Conservation (phyloP, 805 yeast genomes). For the Starmerella apicola region DNA sequence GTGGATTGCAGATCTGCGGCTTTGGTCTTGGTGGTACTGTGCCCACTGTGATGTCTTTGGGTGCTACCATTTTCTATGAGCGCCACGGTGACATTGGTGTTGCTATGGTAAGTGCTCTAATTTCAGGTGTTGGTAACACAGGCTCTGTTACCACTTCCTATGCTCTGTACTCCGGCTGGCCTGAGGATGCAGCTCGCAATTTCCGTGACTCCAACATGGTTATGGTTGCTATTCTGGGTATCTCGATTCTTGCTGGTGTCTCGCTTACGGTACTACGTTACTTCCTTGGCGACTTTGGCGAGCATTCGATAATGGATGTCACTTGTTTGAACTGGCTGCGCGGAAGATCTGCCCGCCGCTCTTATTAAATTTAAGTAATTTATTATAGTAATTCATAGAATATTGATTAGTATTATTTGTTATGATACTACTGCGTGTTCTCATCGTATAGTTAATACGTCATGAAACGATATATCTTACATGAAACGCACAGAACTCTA, state of each 20-base stretch:
- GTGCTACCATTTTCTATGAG: slow-evolving; percentile 59
- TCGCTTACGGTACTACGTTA: slow-evolving; percentile 26
- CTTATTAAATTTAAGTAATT: too few species aligned
- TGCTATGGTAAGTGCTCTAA: slow-evolving; percentile 72
- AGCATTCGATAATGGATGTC: slow-evolving; percentile 12
- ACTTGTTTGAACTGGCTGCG: slow-evolving; percentile 18
- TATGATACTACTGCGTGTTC: too few species aligned
- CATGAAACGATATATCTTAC: too few species aligned
- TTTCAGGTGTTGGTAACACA: slow-evolving; percentile 74
- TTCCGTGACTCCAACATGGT: slow-evolving; percentile 72
- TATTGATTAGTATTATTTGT: too few species aligned
- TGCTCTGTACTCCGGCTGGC: slow-evolving; percentile 82
- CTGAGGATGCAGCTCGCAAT: slow-evolving; percentile 50
- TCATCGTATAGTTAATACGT: too few species aligned
- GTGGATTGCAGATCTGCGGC: slow-evolving; percentile 70
- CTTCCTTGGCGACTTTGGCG: slow-evolving; percentile 28
- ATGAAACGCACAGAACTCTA: too few species aligned
- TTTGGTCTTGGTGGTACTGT: slow-evolving; percentile 86
- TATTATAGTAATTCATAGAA: neutral
- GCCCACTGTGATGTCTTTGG: slow-evolving; percentile 75
- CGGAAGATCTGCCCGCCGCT: neutral
- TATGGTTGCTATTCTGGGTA: slow-evolving; percentile 63
- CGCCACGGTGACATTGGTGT: slow-evolving; percentile 73
- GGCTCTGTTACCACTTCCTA: slow-evolving; percentile 80
- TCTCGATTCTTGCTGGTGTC: slow-evolving; percentile 46